These are phyloP conservation scores for Cyberlindnera veronae DNA, from an alignment of 805 yeast genomes.

Conservation along the genomic window DNA sequence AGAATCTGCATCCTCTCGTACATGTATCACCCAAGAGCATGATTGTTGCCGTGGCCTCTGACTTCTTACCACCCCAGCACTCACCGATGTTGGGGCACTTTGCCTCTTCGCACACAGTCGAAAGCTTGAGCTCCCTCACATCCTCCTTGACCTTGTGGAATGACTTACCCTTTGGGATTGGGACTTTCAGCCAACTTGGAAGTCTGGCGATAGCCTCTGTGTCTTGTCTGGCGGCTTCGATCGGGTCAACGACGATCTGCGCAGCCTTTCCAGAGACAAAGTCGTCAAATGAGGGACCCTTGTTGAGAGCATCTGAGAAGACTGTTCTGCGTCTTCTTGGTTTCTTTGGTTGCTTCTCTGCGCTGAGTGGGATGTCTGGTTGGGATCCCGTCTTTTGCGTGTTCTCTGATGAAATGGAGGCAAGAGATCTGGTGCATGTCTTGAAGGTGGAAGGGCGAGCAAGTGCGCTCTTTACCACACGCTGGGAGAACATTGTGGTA, in stretches of 20 bases:
- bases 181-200: constrained; percentile 93
- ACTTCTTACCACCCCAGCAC: constrained; percentile 96
- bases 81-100: constrained; percentile 99
- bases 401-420: constrained; percentile 12
- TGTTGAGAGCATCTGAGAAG: constrained; percentile 66
- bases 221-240: constrained; percentile 67
- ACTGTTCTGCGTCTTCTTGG: constrained; percentile 48
- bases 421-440: constrained; percentile 11
- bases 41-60: constrained; percentile 94
- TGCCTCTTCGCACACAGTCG: constrained; percentile 98
- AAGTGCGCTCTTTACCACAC: constrained; percentile 6
- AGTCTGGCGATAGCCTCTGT: constrained; percentile 55
- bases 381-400: constrained; percentile 6
- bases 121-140: constrained; percentile 79
- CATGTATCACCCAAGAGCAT: constrained; percentile 99
- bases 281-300: constrained; percentile 93
- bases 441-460: constrained; percentile 5
- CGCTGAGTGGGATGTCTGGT: background rate
- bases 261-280: constrained; percentile 81
- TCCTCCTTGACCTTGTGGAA: constrained; percentile 80
- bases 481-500: constrained; percentile 4
- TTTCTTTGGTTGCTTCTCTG: constrained; percentile 24
- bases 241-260: constrained; percentile 62
- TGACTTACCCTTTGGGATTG: constrained; percentile 92
- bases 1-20: constrained; percentile 98